These are phyloP conservation scores for Yarrowia alimentaria DNA, from an alignment of 805 yeast species.

Conservation along the genomic window DNA sequence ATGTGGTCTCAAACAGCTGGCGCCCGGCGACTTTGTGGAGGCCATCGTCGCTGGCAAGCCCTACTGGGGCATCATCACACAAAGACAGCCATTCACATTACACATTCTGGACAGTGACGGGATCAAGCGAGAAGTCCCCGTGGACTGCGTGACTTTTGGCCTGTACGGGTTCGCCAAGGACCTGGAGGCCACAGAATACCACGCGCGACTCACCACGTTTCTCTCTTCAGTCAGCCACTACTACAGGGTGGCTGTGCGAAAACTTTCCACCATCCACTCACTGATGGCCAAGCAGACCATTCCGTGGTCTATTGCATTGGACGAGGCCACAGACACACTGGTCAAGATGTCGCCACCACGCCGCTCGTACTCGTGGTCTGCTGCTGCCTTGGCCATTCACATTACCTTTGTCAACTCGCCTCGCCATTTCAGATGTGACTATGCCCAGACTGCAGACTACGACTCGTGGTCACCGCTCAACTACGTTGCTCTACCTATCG, in stretches of 20 bases:
- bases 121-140: constrained; percentile 11
- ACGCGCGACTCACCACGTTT: background rate
- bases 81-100: constrained; percentile 8
- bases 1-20: constrained; percentile 16
- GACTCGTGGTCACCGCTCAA: constrained; percentile 26
- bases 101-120: constrained; percentile 18
- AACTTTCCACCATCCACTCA: background rate
- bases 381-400: constrained; percentile 12
- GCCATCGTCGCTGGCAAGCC: constrained; percentile 6
- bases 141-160: constrained; percentile 17
- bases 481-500: constrained; percentile 11
- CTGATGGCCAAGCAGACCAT: constrained; percentile 9
- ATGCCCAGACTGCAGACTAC: constrained; percentile 18
- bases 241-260: background rate
- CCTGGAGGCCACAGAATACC: background rate
- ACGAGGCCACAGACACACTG: background rate
- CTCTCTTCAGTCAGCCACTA: background rate
- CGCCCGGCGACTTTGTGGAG: constrained; percentile 15
- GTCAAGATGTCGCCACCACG: background rate
- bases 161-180: background rate
- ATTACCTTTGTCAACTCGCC: constrained; percentile 7
- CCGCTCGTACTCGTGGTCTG: constrained; percentile 1
- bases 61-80: constrained; percentile 21
- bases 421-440: constrained; percentile 5
- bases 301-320: constrained; percentile 6